Percentiles rank a stretch among this genome's conserved stretches.
phyloP scores from a whole-genome alignment of 2,329 filamentous ascomycete genomes.

The Ophiostoma populinum region DNA sequence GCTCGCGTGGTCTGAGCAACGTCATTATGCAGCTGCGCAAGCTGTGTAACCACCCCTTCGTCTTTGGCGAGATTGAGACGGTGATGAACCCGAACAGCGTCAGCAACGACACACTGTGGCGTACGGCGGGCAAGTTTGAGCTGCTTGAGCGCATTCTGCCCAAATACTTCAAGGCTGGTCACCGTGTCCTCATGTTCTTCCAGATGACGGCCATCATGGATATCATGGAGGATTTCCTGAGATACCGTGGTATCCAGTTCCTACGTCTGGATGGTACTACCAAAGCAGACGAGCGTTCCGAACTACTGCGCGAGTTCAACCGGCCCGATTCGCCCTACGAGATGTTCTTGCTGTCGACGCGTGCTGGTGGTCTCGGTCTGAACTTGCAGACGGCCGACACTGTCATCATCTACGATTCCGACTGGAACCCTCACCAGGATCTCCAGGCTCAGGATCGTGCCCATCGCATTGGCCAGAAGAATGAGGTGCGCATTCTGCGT shows the following conservation, averaged over 20 bases:
- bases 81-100: conserved; percentile 84
- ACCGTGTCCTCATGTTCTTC: conserved; percentile 99
- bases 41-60: conserved; percentile 96
- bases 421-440: conserved; percentile 99
- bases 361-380: conserved; percentile 91
- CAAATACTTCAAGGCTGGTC: conserved; percentile 80
- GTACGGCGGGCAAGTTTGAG: conserved; percentile 94
- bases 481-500: conserved; percentile 90
- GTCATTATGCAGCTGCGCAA: conserved; percentile 99
- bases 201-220: conserved; percentile 99
- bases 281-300: conserved; percentile 92
- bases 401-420: conserved; percentile 98
- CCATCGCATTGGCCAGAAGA: conserved; percentile 99
- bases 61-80: conserved; percentile 94
- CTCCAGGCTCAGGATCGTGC: conserved; percentile 98
- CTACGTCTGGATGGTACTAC: conserved; percentile 91
- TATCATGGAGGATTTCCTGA: conserved; percentile 97
- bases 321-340: conserved; percentile 82
- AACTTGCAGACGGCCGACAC: conserved; percentile 97
- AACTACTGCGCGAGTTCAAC: conserved; percentile 79
- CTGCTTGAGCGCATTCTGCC: conserved; percentile 80
- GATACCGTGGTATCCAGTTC: conserved; percentile 68
- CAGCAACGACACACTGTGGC: conserved; percentile 89
- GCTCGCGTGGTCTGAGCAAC: conserved; percentile 88
- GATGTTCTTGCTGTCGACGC: conserved; percentile 95